A percentile compares a stretch with the other conserved stretches of the same genome.
phyloP scores from a whole-genome alignment of 371 early-diverging fungal species.

The Haplosporangium sp. region DNA sequence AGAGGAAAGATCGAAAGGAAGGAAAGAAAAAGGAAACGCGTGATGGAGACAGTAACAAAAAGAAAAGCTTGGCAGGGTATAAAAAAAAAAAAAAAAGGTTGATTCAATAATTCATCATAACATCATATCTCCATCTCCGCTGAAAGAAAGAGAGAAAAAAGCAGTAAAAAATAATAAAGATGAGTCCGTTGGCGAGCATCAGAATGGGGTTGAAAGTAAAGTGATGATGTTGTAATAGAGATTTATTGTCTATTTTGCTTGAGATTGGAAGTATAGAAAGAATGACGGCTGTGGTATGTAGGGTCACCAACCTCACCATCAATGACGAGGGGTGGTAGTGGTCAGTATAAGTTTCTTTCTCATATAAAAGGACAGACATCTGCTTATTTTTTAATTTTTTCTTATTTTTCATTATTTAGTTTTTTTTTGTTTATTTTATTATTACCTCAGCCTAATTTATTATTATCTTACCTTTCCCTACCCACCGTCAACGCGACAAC shows the following conservation, averaged over 20 bases:
- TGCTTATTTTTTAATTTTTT: too few species aligned
- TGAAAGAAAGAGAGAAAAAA: slow-evolving; percentile 13
- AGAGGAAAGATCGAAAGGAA: too few species aligned
- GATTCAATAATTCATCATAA: neutral
- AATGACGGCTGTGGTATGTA: neutral
- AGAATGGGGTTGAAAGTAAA: slow-evolving; percentile 20
- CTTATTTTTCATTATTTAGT: too few species aligned
- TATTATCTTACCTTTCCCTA: neutral
- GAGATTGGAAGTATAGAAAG: neutral
- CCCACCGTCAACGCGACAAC: slow-evolving; percentile 20
- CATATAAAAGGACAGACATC: neutral
- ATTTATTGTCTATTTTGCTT: neutral
- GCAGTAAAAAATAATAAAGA: slow-evolving; percentile 12
- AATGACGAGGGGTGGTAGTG: too few species aligned
- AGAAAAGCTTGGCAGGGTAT: neutral
- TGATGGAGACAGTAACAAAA: slow-evolving; percentile 1
- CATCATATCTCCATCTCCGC: slow-evolving; percentile 20
- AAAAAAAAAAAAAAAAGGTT: neutral
- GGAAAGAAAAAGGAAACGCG: slow-evolving; percentile 1
- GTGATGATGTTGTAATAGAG: neutral
- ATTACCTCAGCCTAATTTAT: neutral
- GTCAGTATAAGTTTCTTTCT: neutral
- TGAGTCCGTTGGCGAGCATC: slow-evolving; percentile 25
- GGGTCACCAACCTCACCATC: too few species aligned
- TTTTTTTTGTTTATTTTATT: neutral